Conservation (phyloP, 2,329 filamentous ascomycete species). For the Cyphellophora attinorum region DNA sequence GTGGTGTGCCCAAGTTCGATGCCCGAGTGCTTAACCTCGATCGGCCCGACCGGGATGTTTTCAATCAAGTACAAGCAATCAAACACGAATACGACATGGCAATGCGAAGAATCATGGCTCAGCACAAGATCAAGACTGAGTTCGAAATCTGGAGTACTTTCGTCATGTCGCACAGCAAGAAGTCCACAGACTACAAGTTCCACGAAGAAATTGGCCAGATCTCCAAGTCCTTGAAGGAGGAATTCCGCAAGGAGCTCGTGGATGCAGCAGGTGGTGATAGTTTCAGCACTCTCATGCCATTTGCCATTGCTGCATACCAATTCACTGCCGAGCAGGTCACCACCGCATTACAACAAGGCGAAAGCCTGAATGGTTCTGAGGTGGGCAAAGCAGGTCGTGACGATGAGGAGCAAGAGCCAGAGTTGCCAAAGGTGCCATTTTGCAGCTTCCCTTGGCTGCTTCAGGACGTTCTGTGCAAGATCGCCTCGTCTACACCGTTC, state of each 20-base stretch:
- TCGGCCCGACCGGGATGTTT: slow-evolving; percentile 41
- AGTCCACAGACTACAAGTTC: slow-evolving; percentile 72
- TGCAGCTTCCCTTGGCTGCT: slow-evolving; percentile 96
- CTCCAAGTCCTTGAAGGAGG: slow-evolving; percentile 54
- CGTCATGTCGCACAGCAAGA: slow-evolving; percentile 61
- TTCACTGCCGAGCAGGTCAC: slow-evolving; percentile 46
- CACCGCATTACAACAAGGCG: slow-evolving; percentile 10
- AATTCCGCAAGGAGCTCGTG: slow-evolving; percentile 59
- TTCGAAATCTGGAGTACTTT: slow-evolving; percentile 91
- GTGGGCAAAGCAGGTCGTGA: slow-evolving; percentile 5
- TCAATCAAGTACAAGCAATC: slow-evolving; percentile 53
- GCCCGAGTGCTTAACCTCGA: slow-evolving; percentile 59
- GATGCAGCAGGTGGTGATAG: slow-evolving; percentile 53
- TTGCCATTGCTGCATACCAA: slow-evolving; percentile 80
- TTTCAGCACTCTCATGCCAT: slow-evolving; percentile 52
- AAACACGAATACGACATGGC: slow-evolving; percentile 71
- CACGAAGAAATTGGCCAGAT: slow-evolving; percentile 72
- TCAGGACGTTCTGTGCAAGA: slow-evolving; percentile 56
- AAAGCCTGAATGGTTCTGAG: slow-evolving; percentile 8
- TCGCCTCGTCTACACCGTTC: slow-evolving; percentile 37
- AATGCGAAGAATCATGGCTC: slow-evolving; percentile 71
- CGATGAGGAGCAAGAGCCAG: slow-evolving; percentile 6
- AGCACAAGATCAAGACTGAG: slow-evolving; percentile 73
- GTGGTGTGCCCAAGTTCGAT: slow-evolving; percentile 68
- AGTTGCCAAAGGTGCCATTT: slow-evolving; percentile 54